These are phyloP conservation scores for Beauveria sp. DNA, from an alignment of 2,329 filamentous ascomycete genomes.

Conservation along the genomic window DNA sequence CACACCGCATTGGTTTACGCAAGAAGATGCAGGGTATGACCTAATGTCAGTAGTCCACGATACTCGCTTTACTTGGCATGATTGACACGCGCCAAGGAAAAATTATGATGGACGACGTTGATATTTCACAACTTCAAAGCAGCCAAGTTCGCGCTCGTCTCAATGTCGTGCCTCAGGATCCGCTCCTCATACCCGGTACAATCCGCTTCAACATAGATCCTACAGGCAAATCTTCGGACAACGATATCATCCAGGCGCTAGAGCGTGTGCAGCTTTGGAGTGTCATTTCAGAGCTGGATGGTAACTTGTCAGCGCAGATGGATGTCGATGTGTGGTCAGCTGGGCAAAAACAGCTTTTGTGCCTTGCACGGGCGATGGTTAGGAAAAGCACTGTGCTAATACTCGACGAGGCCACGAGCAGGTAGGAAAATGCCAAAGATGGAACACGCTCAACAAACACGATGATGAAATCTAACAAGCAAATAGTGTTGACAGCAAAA, in stretches of 20 bases:
- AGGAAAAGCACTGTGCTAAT: conserved; percentile 11
- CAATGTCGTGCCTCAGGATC: not conserved
- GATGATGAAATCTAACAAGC: not conserved
- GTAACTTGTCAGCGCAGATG: conserved; percentile 27
- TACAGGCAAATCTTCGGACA: not conserved
- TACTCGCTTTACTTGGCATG: too few relatives aligned
- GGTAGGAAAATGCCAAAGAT: not conserved
- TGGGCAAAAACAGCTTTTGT: conserved; percentile 38
- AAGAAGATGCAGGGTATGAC: too few relatives aligned
- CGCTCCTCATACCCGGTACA: not conserved
- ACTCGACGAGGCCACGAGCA: not conserved
- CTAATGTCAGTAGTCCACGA: too few relatives aligned
- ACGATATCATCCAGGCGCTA: not conserved
- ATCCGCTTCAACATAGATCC: not conserved
- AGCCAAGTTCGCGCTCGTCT: not conserved
- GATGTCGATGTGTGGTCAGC: conserved; percentile 25
- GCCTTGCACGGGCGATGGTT: conserved; percentile 28
- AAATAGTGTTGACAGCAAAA: conserved; percentile 25
- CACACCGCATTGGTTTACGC: too few relatives aligned
- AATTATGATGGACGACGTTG: not conserved
- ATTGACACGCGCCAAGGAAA: not conserved
- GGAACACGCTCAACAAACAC: too few relatives aligned
- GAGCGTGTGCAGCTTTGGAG: conserved; percentile 19
- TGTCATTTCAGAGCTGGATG: conserved; percentile 26
- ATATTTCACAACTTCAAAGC: not conserved